Conservation (phyloP, 2,329 filamentous ascomycete species). For the Aspergillus sp. region DNA sequence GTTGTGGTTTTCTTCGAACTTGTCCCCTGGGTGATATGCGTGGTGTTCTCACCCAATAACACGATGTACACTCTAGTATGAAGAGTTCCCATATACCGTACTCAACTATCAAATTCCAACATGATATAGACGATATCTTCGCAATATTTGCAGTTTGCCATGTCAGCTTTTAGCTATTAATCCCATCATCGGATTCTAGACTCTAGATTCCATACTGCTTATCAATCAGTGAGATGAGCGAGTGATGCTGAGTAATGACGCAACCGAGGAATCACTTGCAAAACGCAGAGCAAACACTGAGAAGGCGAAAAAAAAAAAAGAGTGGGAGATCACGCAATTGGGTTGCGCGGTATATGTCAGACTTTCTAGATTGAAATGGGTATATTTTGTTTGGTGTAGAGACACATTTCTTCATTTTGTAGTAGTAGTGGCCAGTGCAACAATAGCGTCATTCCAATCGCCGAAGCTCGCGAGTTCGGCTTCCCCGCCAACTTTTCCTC, state of each 20-base stretch:
- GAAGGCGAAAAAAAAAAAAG: background rate
- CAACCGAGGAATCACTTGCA: background rate
- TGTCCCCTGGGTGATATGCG: background rate
- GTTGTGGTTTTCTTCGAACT: background rate
- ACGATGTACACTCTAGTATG: background rate
- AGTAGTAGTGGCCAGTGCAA: background rate
- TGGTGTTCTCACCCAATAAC: background rate
- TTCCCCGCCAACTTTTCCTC: conserved; percentile 9
- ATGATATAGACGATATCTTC: background rate
- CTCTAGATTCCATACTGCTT: background rate
- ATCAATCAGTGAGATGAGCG: background rate
- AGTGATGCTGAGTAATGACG: conserved; percentile 3
- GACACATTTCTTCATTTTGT: background rate
- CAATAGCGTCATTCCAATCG: conserved; percentile 1
- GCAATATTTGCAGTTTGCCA: background rate
- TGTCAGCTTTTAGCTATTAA: background rate
- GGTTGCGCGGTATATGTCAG: too few species aligned
- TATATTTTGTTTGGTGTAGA: background rate
- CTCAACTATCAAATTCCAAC: background rate
- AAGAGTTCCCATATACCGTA: background rate
- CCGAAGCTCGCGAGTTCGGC: conserved; percentile 1
- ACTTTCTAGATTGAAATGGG: background rate
- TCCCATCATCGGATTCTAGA: background rate
- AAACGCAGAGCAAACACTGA: too few species aligned
- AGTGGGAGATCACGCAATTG: background rate